Evolutionary conservation across 257 asterid species (phyloP).

Genomic region (Oldenlandia corymbosa): DNA sequence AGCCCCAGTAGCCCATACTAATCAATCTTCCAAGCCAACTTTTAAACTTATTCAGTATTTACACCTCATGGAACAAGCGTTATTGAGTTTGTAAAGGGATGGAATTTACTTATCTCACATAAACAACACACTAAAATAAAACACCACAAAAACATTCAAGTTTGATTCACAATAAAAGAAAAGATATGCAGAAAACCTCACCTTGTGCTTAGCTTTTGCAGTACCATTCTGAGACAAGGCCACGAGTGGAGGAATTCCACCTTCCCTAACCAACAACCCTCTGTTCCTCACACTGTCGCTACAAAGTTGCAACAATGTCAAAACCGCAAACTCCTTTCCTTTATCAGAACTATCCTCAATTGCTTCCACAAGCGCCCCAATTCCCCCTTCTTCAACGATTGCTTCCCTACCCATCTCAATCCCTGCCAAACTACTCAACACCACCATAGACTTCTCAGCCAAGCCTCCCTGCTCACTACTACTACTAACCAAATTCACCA

Average conservation of each 20-base stretch:
- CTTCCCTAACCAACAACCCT: slow-evolving; percentile 89
- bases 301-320: slow-evolving; percentile 80
- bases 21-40: no score
- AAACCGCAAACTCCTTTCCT: slow-evolving; percentile 84
- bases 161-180: neutral
- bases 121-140: no score
- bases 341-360: slow-evolving; percentile 79
- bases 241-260: slow-evolving; percentile 92
- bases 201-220: slow-evolving; percentile 92
- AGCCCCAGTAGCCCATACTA: no score
- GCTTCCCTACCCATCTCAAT: slow-evolving; percentile 61
- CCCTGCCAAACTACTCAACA: slow-evolving; percentile 73
- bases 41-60: no score
- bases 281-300: slow-evolving; percentile 66
- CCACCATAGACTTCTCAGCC: slow-evolving; percentile 98
- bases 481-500: slow-evolving; percentile 60
- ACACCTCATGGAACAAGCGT: no score
- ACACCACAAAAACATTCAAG: no score
- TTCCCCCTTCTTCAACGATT: slow-evolving; percentile 81
- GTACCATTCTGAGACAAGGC: slow-evolving; percentile 87
- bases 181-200: slow-evolving; percentile 18
- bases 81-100: no score
- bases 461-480: slow-evolving; percentile 59
- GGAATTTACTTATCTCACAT: no score
- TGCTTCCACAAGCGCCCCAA: slow-evolving; percentile 74